These are phyloP conservation scores for Botrytis tulipae DNA, from an alignment of 2,329 filamentous ascomycete genomes.

Conservation along the genomic window DNA sequence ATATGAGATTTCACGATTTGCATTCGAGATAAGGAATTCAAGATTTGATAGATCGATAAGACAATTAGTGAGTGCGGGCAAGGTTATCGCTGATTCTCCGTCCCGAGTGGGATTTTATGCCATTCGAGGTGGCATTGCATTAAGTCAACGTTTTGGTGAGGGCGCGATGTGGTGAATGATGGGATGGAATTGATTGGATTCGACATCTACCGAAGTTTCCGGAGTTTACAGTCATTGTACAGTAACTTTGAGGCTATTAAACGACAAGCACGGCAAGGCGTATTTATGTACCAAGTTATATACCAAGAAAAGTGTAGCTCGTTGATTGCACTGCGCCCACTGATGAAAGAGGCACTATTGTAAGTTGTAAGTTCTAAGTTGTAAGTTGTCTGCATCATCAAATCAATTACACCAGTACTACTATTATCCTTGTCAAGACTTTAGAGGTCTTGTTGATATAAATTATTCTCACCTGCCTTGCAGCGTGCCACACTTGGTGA, in stretches of 20 bases:
- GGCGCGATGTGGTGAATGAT: not conserved
- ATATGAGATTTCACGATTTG: not conserved
- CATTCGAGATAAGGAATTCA: not conserved
- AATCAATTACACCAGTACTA: not conserved
- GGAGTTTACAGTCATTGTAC: constrained; percentile 1
- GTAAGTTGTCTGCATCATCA: not conserved
- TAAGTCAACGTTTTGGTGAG: not conserved
- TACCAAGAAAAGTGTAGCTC: not conserved
- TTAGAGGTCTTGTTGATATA: not conserved
- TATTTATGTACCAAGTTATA: not conserved
- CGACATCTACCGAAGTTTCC: not conserved
- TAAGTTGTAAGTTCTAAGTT: not conserved
- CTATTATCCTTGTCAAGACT: not conserved
- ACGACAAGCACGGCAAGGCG: not conserved
- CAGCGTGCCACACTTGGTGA: not conserved
- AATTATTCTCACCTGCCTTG: not conserved
- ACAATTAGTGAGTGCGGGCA: not conserved
- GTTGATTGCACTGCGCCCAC: not conserved
- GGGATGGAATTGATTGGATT: not conserved
- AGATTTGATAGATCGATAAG: not conserved
- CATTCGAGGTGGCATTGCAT: not conserved
- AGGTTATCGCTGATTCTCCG: not conserved
- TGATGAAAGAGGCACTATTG: not conserved
- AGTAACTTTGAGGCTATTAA: not conserved
- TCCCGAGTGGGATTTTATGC: not conserved